phyloP scores from a whole-genome alignment of 306 rosid genomes.

The Dryas alaskensis region DNA sequence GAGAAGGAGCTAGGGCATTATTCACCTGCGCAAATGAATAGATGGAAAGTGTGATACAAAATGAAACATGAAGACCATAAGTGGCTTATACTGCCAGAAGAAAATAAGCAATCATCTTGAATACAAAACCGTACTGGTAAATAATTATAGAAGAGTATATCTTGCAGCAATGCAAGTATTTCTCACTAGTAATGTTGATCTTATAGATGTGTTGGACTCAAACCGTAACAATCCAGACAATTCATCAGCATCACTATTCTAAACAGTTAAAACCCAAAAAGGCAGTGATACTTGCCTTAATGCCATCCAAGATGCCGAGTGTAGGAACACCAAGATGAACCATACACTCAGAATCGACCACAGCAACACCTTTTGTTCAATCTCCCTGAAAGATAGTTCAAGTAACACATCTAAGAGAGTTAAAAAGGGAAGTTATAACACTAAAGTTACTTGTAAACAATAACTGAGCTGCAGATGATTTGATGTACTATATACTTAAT shows the following conservation, averaged over 20 bases:
- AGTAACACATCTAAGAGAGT: slow-evolving; percentile 15
- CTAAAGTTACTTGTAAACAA: slow-evolving; percentile 63
- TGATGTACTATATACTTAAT: not conserved
- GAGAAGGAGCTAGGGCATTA: not conserved
- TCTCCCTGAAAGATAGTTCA: slow-evolving; percentile 57
- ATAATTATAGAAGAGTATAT: not conserved
- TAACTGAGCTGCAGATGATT: slow-evolving; percentile 46
- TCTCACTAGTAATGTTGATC: not conserved
- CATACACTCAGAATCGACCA: slow-evolving; percentile 67
- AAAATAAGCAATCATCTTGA: not conserved
- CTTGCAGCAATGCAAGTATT: not conserved
- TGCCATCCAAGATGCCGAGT: slow-evolving; percentile 54
- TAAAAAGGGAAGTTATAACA: slow-evolving; percentile 8
- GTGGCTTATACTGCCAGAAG: not conserved
- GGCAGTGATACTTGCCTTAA: slow-evolving; percentile 33
- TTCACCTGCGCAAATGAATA: not conserved
- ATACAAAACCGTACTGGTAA: too few relatives aligned
- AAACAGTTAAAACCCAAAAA: not conserved
- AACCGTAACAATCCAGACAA: not conserved
- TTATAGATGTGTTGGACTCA: not conserved
- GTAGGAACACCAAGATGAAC: slow-evolving; percentile 76
- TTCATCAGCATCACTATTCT: not conserved
- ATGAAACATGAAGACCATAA: not conserved
- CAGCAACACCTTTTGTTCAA: slow-evolving; percentile 57
- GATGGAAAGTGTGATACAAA: not conserved